A percentile compares a stretch with the other conserved stretches of the same genome.
These are phyloP conservation scores for Aspergillus pseudoterreus DNA, from an alignment of 2,329 filamentous ascomycete species.

Conservation along the genomic window DNA sequence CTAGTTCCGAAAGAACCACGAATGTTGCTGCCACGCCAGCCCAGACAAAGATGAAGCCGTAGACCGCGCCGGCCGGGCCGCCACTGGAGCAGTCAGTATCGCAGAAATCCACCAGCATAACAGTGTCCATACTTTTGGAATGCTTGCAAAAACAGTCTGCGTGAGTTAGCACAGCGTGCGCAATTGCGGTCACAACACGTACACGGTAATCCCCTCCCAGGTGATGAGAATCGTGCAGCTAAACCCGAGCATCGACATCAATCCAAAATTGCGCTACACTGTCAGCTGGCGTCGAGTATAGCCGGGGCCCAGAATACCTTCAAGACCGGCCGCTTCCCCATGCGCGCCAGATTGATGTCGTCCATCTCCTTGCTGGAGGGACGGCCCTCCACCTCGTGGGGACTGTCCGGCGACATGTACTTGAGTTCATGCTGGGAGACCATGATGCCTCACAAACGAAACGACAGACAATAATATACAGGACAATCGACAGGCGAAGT, in stretches of 20 bases:
- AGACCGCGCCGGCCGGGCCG: constrained; percentile 31
- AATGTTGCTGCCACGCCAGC: constrained; percentile 24
- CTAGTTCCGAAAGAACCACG: constrained; percentile 28
- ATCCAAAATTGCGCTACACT: constrained; percentile 36
- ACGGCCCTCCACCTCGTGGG: constrained; percentile 11
- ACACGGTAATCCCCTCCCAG: constrained; percentile 40
- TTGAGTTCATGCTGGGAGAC: constrained; percentile 8
- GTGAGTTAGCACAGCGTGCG: background rate
- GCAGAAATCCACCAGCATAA: background rate
- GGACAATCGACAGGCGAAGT: background rate
- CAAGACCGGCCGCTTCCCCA: constrained; percentile 51
- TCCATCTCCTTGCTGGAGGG: constrained; percentile 27
- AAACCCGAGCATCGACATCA: constrained; percentile 40
- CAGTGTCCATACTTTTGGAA: constrained; percentile 17
- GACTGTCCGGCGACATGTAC: constrained; percentile 7
- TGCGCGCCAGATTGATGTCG: constrained; percentile 45
- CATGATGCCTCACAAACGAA: background rate
- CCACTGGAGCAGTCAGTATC: constrained; percentile 20
- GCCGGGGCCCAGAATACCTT: constrained; percentile 23
- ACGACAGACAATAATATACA: background rate
- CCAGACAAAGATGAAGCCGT: constrained; percentile 33
- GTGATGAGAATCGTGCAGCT: constrained; percentile 39
- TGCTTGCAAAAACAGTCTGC: constrained; percentile 17
- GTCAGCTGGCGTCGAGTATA: background rate
- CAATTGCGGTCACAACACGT: constrained; percentile 6